phyloP scores from a whole-genome alignment of 768 basidiomycete genomes.

The Calocera viscosa region DNA sequence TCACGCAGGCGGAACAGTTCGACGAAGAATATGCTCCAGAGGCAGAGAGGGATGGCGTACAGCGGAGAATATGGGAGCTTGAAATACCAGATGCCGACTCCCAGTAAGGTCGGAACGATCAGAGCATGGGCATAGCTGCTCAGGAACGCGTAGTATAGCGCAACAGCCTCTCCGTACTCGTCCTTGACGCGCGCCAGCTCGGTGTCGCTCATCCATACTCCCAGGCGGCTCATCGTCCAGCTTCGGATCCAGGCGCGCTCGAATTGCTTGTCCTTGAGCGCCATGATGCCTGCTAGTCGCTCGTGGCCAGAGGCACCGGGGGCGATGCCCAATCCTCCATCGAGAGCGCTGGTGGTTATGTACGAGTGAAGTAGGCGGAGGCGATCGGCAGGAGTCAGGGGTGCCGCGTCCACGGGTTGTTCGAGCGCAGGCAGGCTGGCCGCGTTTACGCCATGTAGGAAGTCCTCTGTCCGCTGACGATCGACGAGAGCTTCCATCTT shows the following conservation, averaged over 20 bases:
- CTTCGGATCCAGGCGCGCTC: slow-evolving; percentile 66
- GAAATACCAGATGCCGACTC: slow-evolving; percentile 56
- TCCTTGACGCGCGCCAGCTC: slow-evolving; percentile 59
- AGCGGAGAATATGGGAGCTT: slow-evolving; percentile 58
- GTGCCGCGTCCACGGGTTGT: slow-evolving; percentile 24
- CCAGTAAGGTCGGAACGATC: slow-evolving; percentile 58
- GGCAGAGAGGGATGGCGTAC: slow-evolving; percentile 61
- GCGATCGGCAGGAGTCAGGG: slow-evolving; percentile 58
- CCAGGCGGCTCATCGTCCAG: slow-evolving; percentile 57
- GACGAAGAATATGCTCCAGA: slow-evolving; percentile 79
- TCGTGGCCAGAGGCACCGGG: slow-evolving; percentile 63
- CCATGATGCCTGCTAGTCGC: slow-evolving; percentile 67
- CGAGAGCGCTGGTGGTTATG: slow-evolving; percentile 53
- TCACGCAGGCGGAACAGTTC: slow-evolving; percentile 89
- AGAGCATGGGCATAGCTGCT: slow-evolving; percentile 72
- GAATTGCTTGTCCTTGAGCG: slow-evolving; percentile 71
- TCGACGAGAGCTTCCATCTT: slow-evolving; percentile 1
- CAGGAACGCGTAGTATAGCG: slow-evolving; percentile 83
- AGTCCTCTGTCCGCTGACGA: slow-evolving; percentile 33
- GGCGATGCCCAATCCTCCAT: slow-evolving; percentile 75
- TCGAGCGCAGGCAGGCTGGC: slow-evolving; percentile 35
- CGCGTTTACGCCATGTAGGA: slow-evolving; percentile 59
- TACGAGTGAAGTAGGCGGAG: slow-evolving; percentile 64
- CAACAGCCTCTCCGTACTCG: slow-evolving; percentile 68
- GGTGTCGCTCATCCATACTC: slow-evolving; percentile 34